A percentile compares a stretch with the other conserved stretches of the same genome.
Evolutionary conservation across 2,329 filamentous ascomycete genomes (phyloP).

Genomic region (Claviceps lovelessii): DNA sequence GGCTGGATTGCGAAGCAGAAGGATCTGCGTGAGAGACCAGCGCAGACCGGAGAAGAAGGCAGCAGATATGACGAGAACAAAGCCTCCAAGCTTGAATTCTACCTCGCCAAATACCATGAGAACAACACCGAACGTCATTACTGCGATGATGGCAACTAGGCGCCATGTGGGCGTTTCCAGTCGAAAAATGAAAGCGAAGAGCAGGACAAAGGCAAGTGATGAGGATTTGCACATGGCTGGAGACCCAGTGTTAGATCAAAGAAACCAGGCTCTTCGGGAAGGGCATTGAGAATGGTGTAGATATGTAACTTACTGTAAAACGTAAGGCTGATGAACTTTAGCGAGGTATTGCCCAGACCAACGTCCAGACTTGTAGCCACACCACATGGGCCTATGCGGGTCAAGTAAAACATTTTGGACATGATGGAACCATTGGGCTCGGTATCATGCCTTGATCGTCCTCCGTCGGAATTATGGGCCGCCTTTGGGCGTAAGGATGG

Average conservation of each 20-base stretch:
- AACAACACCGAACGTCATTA: slow-evolving; percentile 85
- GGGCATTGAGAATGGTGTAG: background rate
- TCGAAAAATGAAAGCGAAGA: slow-evolving; percentile 89
- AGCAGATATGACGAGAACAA: slow-evolving; percentile 81
- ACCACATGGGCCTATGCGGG: slow-evolving; percentile 81
- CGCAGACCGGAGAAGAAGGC: slow-evolving; percentile 94
- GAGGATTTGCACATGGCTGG: slow-evolving; percentile 96
- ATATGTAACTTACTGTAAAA: slow-evolving; percentile 60
- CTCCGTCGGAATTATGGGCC: slow-evolving; percentile 31
- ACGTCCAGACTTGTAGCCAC: slow-evolving; percentile 90
- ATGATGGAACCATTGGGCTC: slow-evolving; percentile 51
- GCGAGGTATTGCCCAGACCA: slow-evolving; percentile 84
- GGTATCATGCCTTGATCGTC: slow-evolving; percentile 35
- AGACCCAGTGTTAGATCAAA: slow-evolving; percentile 10
- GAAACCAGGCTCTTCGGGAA: no score
- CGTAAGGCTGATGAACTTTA: slow-evolving; percentile 91
- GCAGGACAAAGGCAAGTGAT: slow-evolving; percentile 80
- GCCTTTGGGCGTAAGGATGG: slow-evolving; percentile 63
- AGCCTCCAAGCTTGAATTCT: slow-evolving; percentile 73
- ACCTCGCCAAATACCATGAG: slow-evolving; percentile 98
- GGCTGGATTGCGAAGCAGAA: slow-evolving; percentile 82
- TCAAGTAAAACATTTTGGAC: slow-evolving; percentile 83
- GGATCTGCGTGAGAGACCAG: slow-evolving; percentile 96
- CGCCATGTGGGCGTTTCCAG: slow-evolving; percentile 78
- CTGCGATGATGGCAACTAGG: slow-evolving; percentile 71